A percentile compares a stretch with the other conserved stretches of the same genome.
Evolutionary conservation across 768 basidiomycete species (phyloP).

Genomic region (Mycena maculata): DNA sequence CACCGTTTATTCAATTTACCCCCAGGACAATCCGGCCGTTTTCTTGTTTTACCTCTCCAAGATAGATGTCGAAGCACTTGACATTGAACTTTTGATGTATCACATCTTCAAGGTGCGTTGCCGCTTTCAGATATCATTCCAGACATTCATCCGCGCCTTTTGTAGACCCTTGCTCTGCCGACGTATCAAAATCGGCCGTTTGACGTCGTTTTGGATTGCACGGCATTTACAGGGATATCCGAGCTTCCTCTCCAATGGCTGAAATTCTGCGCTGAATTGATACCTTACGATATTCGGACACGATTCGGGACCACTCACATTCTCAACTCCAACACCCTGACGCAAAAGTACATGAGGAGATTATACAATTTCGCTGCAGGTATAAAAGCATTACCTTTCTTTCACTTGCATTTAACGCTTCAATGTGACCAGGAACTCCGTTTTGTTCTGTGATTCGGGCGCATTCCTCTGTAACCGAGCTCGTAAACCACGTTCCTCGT

Average conservation of each 20-base stretch:
- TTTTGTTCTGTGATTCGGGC: conserved; percentile 65
- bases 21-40: conserved; percentile 59
- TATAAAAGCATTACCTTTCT: conserved; percentile 32
- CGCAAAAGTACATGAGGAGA: conserved; percentile 79
- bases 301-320: conserved; percentile 74
- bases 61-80: conserved; percentile 82
- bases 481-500: conserved; percentile 66
- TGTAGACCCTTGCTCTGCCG: conserved; percentile 63
- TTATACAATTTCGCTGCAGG: conserved; percentile 78
- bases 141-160: neutral
- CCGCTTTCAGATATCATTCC: neutral
- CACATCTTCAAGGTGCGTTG: conserved; percentile 76
- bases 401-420: conserved; percentile 2
- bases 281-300: conserved; percentile 74
- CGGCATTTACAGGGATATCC: conserved; percentile 77
- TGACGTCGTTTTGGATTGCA: conserved; percentile 86
- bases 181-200: conserved; percentile 62
- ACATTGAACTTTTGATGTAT: conserved; percentile 82
- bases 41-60: conserved; percentile 76
- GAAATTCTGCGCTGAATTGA: conserved; percentile 79
- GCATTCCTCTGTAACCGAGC: conserved; percentile 71
- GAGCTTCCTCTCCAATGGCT: conserved; percentile 87
- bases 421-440: conserved; percentile 56
- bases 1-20: conserved; percentile 3
- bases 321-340: conserved; percentile 77